Base-by-base conservation (phyloP, 2,329 filamentous ascomycete species). In the Samsoniella hepiali region DNA sequence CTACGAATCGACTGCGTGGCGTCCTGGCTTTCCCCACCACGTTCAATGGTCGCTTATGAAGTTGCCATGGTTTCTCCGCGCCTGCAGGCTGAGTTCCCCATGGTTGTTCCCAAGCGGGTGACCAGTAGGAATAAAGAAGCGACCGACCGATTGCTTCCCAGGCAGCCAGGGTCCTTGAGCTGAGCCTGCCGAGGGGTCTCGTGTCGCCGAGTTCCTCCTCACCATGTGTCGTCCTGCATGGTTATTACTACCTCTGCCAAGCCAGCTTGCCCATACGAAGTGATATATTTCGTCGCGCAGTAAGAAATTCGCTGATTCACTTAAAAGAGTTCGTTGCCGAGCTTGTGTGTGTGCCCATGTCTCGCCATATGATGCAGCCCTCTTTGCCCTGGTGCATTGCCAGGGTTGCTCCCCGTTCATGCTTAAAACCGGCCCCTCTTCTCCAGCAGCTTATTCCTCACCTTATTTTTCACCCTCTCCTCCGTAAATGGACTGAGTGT, bases 361-460 rank as follows among this genome's bases (percentile, higher is more conserved):
- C 40, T 58, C 55, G 31, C 17, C 47, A 29, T 58, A 11, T 17
- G 34, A 15, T 56, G 53, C 40, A 31, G 27, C 13, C 8, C 3
- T 10, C 29, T 32, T 11, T 11, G 11, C 27, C 38, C 54, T 45
- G 54, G 17, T 38, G 10, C 38, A 22, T 44, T 22, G 53, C 17
- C 53, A 44, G 34, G 42, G 15, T 34, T 44, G 15, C 27, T 59
- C 44, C 32, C 45, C 40, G 57, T 40, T 50, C 29, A 7, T 50
- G 34, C 17, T 38, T 50, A 45, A 59, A 59, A 59, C 45, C 45
- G 22, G 57, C 45, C 57, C 44, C 45, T 42, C 57, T n/a, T 51
- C 31, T n/a, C 44, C 31, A 36, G 32, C 10, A 49, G 32, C 36
- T 51, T 60, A 51, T 32, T 32, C 45, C 17, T 32, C 13, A 60